Evolutionary conservation across 352 stramenopile species (phyloP), one percentile per base, ranked within the genome.

Genomic region (Phytophthora palmivora): DNA sequence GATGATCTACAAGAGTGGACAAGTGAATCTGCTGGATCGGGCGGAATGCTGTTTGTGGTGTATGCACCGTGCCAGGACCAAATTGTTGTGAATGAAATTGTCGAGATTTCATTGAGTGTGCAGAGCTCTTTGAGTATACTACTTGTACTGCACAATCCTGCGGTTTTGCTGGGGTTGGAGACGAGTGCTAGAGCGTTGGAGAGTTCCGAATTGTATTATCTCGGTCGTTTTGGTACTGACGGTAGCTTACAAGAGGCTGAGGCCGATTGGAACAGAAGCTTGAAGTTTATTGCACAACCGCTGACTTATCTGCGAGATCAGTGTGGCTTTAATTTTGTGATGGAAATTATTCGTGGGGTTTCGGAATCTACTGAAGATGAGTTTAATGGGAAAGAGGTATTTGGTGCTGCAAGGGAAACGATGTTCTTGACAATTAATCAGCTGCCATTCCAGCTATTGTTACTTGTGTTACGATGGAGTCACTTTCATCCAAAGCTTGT

Each of bases 381-480:
- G 33, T 26, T 12, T 1, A 36, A 38, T 2, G 18, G 19, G 12
- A 28, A 52, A 14, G 18, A 64, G 9, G 15, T 16, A 26, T 55
- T 69, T 5, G 52, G 36, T 26, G 41, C 41, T 18, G 52, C 34
- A 1, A 42, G 46, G 33, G 51, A 49, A 0, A 51, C 59, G 5
- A 74, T 89, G 52, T 74, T 84, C 44, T 51, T 64, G 15, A 75
- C 66, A 1, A 70, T 65, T 22, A 65, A 62, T 24, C 77, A 82
- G 22, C 46, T 92, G 14, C 80, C 86, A 19, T 92, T 95, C 62
- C 86, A 95, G 42, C 39, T 92, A 2, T 24, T 91, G 32, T 19
- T 89, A 22, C 73, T 93, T 15, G 45, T 89, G 5, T 44, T 95
- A 16, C 79, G 84, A 6, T 92, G 84, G 84, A 88, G 78, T 28